Evolutionary conservation across 257 asterid genomes (phyloP), one percentile per base, ranked within the genome.

Genomic region (Primulina eburnea): DNA sequence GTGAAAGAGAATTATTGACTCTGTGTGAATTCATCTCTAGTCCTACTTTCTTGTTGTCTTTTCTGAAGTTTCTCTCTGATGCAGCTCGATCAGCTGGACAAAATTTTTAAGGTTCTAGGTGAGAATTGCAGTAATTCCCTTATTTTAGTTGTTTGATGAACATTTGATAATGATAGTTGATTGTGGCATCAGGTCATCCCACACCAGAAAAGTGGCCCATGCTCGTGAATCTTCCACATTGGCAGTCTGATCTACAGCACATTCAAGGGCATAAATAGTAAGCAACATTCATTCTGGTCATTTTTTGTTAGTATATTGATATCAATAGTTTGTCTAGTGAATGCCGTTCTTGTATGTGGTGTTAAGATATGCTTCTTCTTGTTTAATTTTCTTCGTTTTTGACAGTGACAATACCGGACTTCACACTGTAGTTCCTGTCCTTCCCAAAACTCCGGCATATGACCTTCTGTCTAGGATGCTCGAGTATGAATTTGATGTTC

Each of bases 21-120:
- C 43, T 17, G 30, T 56, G 62, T 40, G 55, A 57, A 24, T 65
- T 66, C 61, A 59, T 53, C 21, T 63, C 57, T 52, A 28, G 60
- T 17, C 40, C 30, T 34, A 74, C 67, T 73, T 38, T 57, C 72
- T 43, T 26, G 68, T 57, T 26, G 64, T 14, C 58, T 56, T 43
- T 38, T 69, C 76, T 83, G 68, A 75, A 67, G 29, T 70, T 62
- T 28, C 16, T 71, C 69, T 11, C 63, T 82, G 65, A 34, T 79
- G 91, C 92, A 93, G 99, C 95, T 93, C 55, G 99, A 93, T 76
- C 99, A 93, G 80, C 99, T 93, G 35, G 99, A 93, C 89, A 93
- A 89, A 83, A 93, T 93, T 76, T 93, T 93, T 71, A 93, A 86
- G 87, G 99, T 93, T 78, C 78, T 93, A 69, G 99, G 99, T 93